Evolutionary conservation across 441 rosid species (phyloP).

Genomic region (Omphalea diandra): DNA sequence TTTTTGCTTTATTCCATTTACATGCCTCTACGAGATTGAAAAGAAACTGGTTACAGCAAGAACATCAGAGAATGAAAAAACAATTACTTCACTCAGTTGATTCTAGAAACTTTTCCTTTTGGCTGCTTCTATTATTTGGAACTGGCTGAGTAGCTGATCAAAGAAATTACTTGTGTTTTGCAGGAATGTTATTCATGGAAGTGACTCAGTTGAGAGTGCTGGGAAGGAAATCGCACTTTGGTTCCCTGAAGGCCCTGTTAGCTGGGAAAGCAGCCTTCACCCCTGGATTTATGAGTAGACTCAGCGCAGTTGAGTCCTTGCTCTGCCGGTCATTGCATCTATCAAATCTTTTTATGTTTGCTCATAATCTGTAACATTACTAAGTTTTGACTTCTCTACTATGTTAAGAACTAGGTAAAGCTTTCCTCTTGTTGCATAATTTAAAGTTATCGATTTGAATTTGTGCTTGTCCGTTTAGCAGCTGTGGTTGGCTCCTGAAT

Average conservation of each 20-base stretch:
- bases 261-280: slow-evolving; percentile 78
- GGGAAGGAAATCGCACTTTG: slow-evolving; percentile 83
- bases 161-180: slow-evolving; percentile 10
- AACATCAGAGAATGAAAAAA: too few species aligned
- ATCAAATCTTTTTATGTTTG: background rate
- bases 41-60: too few species aligned
- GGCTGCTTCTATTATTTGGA: background rate
- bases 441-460: background rate
- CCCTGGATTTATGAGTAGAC: slow-evolving; percentile 80
- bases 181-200: slow-evolving; percentile 95
- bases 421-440: background rate
- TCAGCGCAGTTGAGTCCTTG: background rate
- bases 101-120: background rate
- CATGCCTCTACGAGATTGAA: too few species aligned
- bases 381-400: background rate
- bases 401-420: background rate
- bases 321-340: background rate
- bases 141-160: background rate
- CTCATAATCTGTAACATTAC: background rate
- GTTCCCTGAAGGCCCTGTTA: slow-evolving; percentile 78
- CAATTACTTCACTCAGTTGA: too few species aligned
- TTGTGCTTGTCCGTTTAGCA: background rate
- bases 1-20: too few species aligned
- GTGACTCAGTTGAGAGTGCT: slow-evolving; percentile 80
- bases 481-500: background rate